These are phyloP conservation scores for Cicer pinnatifidum DNA, from an alignment of 306 rosid genomes.

Conservation along the genomic window DNA sequence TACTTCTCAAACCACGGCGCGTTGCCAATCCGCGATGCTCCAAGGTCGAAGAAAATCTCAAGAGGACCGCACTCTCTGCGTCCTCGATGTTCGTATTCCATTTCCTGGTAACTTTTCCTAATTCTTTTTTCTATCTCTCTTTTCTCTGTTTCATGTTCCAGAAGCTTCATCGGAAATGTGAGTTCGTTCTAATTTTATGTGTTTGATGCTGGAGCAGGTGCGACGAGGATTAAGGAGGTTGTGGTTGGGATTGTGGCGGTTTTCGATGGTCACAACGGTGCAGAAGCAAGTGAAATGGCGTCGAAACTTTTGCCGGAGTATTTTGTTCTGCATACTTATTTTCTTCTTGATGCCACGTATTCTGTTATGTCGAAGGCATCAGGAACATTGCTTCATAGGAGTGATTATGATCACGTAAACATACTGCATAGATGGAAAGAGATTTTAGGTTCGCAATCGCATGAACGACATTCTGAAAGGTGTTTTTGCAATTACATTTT, in stretches of 20 bases:
- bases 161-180: slow-evolving; percentile 26
- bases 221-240: slow-evolving; percentile 74
- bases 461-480: slow-evolving; percentile 66
- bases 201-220: slow-evolving; percentile 57
- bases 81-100: slow-evolving; percentile 79
- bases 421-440: slow-evolving; percentile 60
- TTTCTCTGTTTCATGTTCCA: not conserved
- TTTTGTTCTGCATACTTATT: slow-evolving; percentile 84
- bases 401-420: slow-evolving; percentile 49
- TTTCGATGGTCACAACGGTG: slow-evolving; percentile 95
- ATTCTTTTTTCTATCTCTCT: not conserved
- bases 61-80: slow-evolving; percentile 90
- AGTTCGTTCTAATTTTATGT: slow-evolving; percentile 21
- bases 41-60: slow-evolving; percentile 74
- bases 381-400: slow-evolving; percentile 50
- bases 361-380: slow-evolving; percentile 59
- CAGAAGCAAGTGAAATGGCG: slow-evolving; percentile 95
- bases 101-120: slow-evolving; percentile 59
- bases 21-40: slow-evolving; percentile 70
- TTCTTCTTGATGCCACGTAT: slow-evolving; percentile 88
- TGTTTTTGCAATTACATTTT: slow-evolving; percentile 43
- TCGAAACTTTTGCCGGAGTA: slow-evolving; percentile 86
- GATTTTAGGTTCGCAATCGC: slow-evolving; percentile 52
- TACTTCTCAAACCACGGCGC: slow-evolving; percentile 51
- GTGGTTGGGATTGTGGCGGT: slow-evolving; percentile 81